Conservation (phyloP, 2,329 filamentous ascomycete genomes). For the Davidsoniella neocaledoniae region DNA sequence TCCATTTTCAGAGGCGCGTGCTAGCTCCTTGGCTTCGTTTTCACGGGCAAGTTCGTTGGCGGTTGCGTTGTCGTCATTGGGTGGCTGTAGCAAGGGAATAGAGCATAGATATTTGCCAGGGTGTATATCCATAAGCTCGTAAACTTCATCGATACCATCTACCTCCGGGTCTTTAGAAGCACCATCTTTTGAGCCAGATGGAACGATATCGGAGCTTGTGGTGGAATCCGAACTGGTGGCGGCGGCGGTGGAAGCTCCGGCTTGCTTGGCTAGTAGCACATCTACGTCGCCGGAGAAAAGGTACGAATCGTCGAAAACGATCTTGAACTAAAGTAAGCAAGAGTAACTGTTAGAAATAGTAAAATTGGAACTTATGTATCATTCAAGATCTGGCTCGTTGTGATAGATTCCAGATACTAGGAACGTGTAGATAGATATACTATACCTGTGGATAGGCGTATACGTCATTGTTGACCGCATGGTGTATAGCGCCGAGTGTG, state of each 20-base stretch:
- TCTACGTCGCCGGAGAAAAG: constrained; percentile 55
- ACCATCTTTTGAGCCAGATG: constrained; percentile 18
- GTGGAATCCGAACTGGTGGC: constrained; percentile 4
- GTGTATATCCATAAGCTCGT: constrained; percentile 59
- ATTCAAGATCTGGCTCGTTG: background rate
- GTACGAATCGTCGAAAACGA: constrained; percentile 57
- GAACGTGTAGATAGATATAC: constrained; percentile 6
- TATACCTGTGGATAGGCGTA: constrained; percentile 72
- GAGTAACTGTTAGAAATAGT: constrained; percentile 1
- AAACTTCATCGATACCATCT: constrained; percentile 23
- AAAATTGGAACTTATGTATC: background rate
- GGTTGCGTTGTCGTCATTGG: constrained; percentile 42
- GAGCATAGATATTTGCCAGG: constrained; percentile 66
- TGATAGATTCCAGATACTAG: background rate
- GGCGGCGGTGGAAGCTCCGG: constrained; percentile 17
- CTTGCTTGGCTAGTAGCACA: constrained; percentile 33
- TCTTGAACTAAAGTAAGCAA: constrained; percentile 46
- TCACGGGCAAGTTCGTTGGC: constrained; percentile 50
- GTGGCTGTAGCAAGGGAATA: constrained; percentile 52
- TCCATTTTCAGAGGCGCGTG: constrained; percentile 57
- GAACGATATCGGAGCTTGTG: constrained; percentile 21
- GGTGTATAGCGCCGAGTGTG: too few species aligned
- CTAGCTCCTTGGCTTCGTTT: constrained; percentile 66
- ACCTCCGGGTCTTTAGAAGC: background rate
- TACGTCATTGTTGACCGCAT: constrained; percentile 57